These are phyloP conservation scores for Phtheirospermum japonicum DNA, from an alignment of 257 asterid species.

Conservation along the genomic window DNA sequence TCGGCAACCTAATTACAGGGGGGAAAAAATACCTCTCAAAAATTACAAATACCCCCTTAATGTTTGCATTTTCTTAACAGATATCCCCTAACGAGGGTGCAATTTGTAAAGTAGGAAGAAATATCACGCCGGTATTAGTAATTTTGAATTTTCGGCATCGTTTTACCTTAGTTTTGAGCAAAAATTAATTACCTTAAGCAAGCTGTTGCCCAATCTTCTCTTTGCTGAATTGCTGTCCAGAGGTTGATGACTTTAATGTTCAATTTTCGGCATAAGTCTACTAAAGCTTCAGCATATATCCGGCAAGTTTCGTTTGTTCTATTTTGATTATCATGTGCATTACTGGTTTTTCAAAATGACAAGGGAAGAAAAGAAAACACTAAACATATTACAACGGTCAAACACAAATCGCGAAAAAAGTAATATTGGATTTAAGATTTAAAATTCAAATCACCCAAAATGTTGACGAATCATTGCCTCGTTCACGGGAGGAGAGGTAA, in stretches of 20 bases:
- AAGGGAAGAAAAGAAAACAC: background rate
- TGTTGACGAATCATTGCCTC: constrained; percentile 45
- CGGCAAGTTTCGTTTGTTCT: constrained; percentile 58
- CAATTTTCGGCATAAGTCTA: constrained; percentile 46
- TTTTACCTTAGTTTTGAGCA: no score
- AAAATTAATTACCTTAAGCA: constrained; percentile 57
- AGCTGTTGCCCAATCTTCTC: constrained; percentile 65
- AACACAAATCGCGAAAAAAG: background rate
- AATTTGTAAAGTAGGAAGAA: no score
- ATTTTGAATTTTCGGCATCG: no score
- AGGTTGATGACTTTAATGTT: constrained; percentile 56
- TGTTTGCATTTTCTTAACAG: background rate
- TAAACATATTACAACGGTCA: background rate
- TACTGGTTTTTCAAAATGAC: constrained; percentile 29
- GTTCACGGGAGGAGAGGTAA: constrained; percentile 57
- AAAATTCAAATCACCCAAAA: constrained; percentile 41
- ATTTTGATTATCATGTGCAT: constrained; percentile 36
- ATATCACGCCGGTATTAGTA: no score
- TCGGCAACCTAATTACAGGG: background rate
- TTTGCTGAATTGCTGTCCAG: constrained; percentile 64
- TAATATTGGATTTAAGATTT: background rate
- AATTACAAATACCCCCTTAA: background rate
- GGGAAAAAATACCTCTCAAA: no score
- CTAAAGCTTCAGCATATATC: constrained; percentile 67
- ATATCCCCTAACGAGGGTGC: no score